Percentiles rank a stretch among this genome's conserved stretches.
Conservation (phyloP, 1,139 yeast species). For the Geotrichum carabidarum region DNA sequence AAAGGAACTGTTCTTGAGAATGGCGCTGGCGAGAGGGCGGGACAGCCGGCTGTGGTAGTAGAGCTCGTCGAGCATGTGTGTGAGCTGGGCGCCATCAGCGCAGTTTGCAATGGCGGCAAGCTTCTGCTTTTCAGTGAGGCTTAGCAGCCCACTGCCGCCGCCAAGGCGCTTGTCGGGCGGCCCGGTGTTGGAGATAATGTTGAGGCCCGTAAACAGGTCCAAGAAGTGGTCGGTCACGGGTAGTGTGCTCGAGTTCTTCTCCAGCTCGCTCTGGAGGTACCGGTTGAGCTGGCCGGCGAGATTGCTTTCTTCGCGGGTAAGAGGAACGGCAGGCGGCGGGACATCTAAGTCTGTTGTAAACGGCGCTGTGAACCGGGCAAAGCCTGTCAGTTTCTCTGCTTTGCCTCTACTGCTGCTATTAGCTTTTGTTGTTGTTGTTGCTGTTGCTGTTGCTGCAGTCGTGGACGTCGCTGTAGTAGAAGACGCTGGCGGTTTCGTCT, state of each 20-base stretch:
- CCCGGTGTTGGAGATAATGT: constrained; percentile 18
- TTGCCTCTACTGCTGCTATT: no score
- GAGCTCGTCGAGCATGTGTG: constrained; percentile 24
- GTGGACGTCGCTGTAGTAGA: not conserved
- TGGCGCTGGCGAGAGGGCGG: constrained; percentile 23
- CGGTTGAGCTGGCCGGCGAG: constrained; percentile 24
- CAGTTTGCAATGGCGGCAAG: constrained; percentile 6
- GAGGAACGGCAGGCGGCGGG: constrained; percentile 22
- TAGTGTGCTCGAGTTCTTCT: constrained; percentile 20
- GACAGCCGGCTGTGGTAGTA: constrained; percentile 28
- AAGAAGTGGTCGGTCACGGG: constrained; percentile 29
- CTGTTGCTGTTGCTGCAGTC: not conserved
- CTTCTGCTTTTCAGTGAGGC: constrained; percentile 2
- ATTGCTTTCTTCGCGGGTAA: constrained; percentile 25
- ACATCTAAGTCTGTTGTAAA: constrained; percentile 17
- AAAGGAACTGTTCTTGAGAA: constrained; percentile 22
- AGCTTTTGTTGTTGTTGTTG: not conserved
- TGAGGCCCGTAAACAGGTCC: constrained; percentile 30
- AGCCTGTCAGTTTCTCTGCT: constrained; percentile 16
- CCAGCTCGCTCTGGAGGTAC: constrained; percentile 23
- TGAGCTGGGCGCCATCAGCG: constrained; percentile 20
- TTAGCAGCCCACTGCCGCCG: constrained; percentile 3
- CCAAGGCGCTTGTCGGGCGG: constrained; percentile 7
- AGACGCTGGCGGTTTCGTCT: not conserved
- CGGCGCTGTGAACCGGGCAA: constrained; percentile 24